Percentiles rank a stretch among this genome's conserved stretches.
Evolutionary conservation across 2,329 filamentous ascomycete species (phyloP).

Genomic region (Monosporascus ibericus): DNA sequence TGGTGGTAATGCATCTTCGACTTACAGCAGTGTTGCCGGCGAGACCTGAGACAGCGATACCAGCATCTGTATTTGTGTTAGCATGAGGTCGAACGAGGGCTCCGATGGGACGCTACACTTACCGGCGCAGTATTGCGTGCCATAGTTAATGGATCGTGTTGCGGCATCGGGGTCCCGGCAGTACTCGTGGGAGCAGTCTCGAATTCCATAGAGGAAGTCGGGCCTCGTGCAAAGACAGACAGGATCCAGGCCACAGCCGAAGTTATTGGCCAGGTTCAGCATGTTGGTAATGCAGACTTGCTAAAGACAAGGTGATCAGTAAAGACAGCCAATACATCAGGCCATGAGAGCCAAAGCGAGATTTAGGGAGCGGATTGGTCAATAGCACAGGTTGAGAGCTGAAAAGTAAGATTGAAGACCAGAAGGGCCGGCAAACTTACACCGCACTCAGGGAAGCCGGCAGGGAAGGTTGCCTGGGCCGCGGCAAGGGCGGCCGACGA

Average conservation of each 20-base stretch:
- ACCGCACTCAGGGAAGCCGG: conserved; percentile 43
- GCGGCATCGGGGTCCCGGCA: conserved; percentile 13
- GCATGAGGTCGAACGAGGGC: not conserved
- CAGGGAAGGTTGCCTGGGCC: conserved; percentile 33
- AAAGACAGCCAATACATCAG: not conserved
- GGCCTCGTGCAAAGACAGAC: conserved; percentile 37
- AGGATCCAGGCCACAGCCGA: conserved; percentile 37
- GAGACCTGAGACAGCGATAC: conserved; percentile 8
- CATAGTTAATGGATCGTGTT: conserved; percentile 19
- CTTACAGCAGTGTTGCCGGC: conserved; percentile 2
- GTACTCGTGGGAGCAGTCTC: conserved; percentile 23
- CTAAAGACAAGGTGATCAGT: conserved; percentile 23
- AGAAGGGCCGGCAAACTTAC: conserved; percentile 35
- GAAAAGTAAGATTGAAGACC: not conserved
- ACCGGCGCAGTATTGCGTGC: conserved; percentile 23
- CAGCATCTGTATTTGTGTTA: conserved; percentile 12
- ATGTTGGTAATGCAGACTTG: conserved; percentile 45
- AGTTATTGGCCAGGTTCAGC: conserved; percentile 36
- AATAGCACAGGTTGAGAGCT: not conserved
- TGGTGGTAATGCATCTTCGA: not conserved
- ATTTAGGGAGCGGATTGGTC: not conserved
- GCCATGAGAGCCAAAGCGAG: not conserved
- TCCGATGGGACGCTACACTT: conserved; percentile 6
- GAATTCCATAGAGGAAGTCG: conserved; percentile 33
- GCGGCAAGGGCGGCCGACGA: conserved; percentile 33